phyloP scores from a whole-genome alignment of 164 flowering plant genomes.

The Annona cherimola region DNA sequence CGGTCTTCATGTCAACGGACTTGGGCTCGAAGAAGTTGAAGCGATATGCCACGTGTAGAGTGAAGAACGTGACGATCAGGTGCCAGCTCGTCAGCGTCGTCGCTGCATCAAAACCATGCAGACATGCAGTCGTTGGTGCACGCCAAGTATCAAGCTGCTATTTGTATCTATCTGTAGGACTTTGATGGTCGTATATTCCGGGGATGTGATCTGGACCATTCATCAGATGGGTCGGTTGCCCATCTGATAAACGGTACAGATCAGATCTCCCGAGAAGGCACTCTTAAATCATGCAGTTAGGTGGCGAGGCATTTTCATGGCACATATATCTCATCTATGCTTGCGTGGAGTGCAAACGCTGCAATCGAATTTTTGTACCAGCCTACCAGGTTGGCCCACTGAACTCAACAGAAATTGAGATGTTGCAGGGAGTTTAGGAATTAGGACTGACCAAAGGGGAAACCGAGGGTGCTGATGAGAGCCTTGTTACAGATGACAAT shows the following conservation, averaged over 20 bases:
- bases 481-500: conserved; percentile 94
- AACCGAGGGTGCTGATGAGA: conserved; percentile 81
- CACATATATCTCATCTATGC: neutral
- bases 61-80: conserved; percentile 91
- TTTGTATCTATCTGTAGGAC: no score
- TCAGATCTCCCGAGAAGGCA: neutral
- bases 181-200: neutral
- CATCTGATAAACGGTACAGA: neutral
- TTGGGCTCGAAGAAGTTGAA: conserved; percentile 77
- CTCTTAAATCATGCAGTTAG: neutral
- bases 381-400: no score
- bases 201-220: neutral
- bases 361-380: neutral
- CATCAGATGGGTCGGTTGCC: neutral
- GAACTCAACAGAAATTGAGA: no score
- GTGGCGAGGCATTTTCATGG: neutral
- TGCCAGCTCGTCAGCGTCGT: conserved; percentile 99
- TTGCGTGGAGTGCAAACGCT: neutral
- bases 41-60: conserved; percentile 80
- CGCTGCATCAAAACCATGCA: conserved; percentile 36
- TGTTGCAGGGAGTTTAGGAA: neutral
- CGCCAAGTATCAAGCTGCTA: neutral
- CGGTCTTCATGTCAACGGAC: conserved; percentile 72
- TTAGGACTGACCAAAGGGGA: conserved; percentile 62
- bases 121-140: neutral